Evolutionary conservation across 768 basidiomycete genomes (phyloP), one percentile per base, ranked within the genome.

Genomic region (Macrolepiota fuliginosa): DNA sequence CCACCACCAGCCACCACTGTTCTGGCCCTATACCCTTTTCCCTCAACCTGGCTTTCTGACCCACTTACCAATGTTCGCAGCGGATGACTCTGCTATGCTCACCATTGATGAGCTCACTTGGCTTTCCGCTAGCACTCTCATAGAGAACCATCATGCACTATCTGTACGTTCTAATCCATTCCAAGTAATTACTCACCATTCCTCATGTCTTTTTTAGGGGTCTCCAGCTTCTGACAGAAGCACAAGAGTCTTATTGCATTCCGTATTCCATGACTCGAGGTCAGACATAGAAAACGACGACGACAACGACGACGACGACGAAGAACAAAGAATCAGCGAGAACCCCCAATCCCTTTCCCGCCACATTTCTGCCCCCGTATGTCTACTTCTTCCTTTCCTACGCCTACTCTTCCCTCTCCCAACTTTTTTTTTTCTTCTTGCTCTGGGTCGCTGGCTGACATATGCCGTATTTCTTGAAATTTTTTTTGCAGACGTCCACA

Each of bases 21-120:
- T 53, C 64, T 58, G 40, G 58, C 52, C 61, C 61, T 63, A 55
- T 62, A 57, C 64, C 60, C 46, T 51, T 40, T 64, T 50, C 12
- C 60, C 59, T 50, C 47, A 37, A 35, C 51, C 59, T 61, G 62
- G 60, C 62, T 61, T 63, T 62, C 47, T 50, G 40, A 59, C 53
- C 60, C 15, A 22, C 51, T 17, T 46, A 51, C 37, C 64, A 73
- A 71, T 62, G 68, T 62, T 69, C 69, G 68, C 73, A 74, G 60
- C 61, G 70, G 68, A 57, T 61, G 68, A 52, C 72, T 68, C 46
- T 70, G 56, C 66, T 65, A 42, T 68, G 73, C 70, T 79, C 61
- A 77, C 77, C 58, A 71, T 74, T 60, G 82, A 82, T 63, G 82
- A 82, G 68, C 71, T 82, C 55, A 72, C 78, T 24, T 83, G 82